Evolutionary conservation across 352 stramenopile genomes (phyloP), one percentile per base, ranked within the genome.

Genomic region (Globisporangium nagaii): DNA sequence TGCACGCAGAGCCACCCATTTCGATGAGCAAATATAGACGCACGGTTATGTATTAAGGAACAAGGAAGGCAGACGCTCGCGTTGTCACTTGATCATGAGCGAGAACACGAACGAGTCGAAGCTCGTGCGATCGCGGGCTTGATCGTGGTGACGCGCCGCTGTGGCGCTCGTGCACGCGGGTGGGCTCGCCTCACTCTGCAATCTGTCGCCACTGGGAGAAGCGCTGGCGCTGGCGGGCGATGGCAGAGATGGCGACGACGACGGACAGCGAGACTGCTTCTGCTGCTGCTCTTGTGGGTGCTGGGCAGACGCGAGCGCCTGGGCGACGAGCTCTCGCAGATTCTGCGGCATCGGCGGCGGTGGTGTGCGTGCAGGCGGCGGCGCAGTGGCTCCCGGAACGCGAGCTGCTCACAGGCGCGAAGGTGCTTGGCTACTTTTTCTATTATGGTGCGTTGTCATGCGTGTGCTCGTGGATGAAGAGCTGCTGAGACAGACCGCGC

Each of bases 21-120:
- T n/a, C n/a, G n/a, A n/a, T n/a, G n/a, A n/a, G n/a, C n/a, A n/a
- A n/a, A n/a, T n/a, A n/a, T n/a, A n/a, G n/a, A n/a, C n/a, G n/a
- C n/a, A n/a, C n/a, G n/a, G n/a, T 48, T 30, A 48, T 22, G 41
- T 31, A 35, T 34, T n/a, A n/a, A n/a, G n/a, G n/a, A n/a, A n/a
- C n/a, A n/a, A n/a, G n/a, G n/a, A n/a, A n/a, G n/a, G n/a, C n/a
- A n/a, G n/a, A n/a, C n/a, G n/a, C n/a, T n/a, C n/a, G n/a, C n/a
- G n/a, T n/a, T n/a, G n/a, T n/a, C n/a, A n/a, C 59, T 70, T 66
- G 63, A 82, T 46, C 66, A 79, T 65, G 36, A 66, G 65, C 22
- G 70, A 65, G 48, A 75, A 74, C 39, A 79, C 64, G 62, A 73
- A 79, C 32, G 65, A 54, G 57, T 82, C 71, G 39, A 79, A 67